Evolutionary conservation across 345 rosid species (phyloP).

Genomic region (Lenwebbia sp.): DNA sequence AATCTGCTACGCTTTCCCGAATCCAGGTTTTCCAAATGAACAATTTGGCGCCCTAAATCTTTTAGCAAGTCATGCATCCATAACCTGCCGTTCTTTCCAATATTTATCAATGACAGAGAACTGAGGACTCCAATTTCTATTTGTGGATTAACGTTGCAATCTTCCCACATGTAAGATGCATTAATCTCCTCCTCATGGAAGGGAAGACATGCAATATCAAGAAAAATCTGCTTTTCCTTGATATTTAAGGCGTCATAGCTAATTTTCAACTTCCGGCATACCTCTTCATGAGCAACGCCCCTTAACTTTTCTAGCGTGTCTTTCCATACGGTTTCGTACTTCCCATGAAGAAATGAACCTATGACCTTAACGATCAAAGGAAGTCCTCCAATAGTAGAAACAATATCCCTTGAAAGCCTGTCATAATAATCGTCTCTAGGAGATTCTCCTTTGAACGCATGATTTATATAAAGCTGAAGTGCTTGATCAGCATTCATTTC

Average conservation of each 20-base stretch:
- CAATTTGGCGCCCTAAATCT: background rate
- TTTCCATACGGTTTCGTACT: background rate
- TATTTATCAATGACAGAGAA: background rate
- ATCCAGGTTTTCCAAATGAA: background rate
- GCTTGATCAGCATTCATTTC: background rate
- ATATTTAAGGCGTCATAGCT: background rate
- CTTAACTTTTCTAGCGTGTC: background rate
- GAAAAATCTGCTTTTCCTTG: no score
- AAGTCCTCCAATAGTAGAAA: background rate
- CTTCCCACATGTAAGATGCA: background rate
- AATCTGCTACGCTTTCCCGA: background rate
- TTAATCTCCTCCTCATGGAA: background rate
- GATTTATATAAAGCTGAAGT: background rate
- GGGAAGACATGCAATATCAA: background rate
- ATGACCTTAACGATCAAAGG: background rate
- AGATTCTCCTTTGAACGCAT: background rate
- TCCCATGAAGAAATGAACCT: background rate
- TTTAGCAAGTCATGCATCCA: background rate
- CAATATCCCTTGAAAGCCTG: background rate
- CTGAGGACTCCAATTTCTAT: background rate
- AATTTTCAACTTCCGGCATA: background rate
- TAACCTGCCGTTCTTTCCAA: background rate
- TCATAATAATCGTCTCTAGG: background rate
- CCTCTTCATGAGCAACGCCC: background rate
- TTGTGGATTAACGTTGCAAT: background rate